A percentile compares a stretch with the other conserved stretches of the same genome.
Evolutionary conservation across 1,139 yeast species (phyloP).

Genomic region (Geotrichum australiense): DNA sequence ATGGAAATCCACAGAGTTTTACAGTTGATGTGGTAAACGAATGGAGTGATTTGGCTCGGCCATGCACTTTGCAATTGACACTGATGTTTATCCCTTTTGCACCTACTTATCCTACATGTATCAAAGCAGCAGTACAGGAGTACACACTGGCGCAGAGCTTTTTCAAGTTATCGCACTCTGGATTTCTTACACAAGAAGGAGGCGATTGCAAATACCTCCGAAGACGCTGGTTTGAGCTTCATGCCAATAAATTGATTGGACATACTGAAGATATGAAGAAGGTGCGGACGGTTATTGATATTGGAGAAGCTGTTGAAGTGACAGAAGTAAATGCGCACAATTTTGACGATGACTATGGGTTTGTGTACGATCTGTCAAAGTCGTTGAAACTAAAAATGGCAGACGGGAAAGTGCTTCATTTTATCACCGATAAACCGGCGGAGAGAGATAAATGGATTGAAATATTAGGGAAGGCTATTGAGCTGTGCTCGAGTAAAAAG

Average conservation of each 20-base stretch:
- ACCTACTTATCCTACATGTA: slow-evolving; percentile 8
- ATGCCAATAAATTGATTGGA: slow-evolving; percentile 53
- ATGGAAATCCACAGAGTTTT: slow-evolving; percentile 48
- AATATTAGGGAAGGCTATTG: slow-evolving; percentile 26
- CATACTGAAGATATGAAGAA: slow-evolving; percentile 59
- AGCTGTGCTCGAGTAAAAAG: slow-evolving; percentile 27
- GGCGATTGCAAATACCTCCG: slow-evolving; percentile 68
- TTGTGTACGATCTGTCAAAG: slow-evolving; percentile 31
- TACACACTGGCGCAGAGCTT: slow-evolving; percentile 25
- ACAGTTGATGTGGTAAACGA: slow-evolving; percentile 67
- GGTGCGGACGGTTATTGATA: slow-evolving; percentile 59
- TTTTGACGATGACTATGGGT: slow-evolving; percentile 24
- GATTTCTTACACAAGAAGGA: slow-evolving; percentile 69
- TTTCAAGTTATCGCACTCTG: too few species aligned
- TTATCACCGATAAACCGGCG: slow-evolving; percentile 52
- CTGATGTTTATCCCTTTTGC: slow-evolving; percentile 70
- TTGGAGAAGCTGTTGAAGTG: not conserved
- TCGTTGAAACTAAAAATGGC: slow-evolving; percentile 52
- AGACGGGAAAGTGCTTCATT: slow-evolving; percentile 58
- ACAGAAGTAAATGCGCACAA: slow-evolving; percentile 25
- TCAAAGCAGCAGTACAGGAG: slow-evolving; percentile 27
- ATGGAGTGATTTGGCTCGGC: slow-evolving; percentile 72
- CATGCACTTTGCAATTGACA: slow-evolving; percentile 47
- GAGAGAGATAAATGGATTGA: slow-evolving; percentile 52
- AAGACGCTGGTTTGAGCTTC: slow-evolving; percentile 54